These are phyloP conservation scores for Pseudocercospora musae DNA, from an alignment of 2,329 filamentous ascomycete species.

Conservation along the genomic window DNA sequence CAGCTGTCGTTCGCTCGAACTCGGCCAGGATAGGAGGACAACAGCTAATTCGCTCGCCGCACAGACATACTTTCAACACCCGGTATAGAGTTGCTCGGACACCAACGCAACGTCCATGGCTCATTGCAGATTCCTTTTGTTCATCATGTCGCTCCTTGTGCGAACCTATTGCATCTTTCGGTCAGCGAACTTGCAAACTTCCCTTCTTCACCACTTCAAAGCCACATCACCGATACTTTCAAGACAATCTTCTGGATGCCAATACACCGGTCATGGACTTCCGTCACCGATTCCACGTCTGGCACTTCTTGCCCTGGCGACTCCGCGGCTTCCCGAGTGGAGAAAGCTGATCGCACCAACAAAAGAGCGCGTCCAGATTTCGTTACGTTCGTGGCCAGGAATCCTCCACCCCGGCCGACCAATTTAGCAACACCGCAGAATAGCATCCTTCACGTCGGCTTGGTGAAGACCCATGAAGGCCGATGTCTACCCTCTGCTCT, in stretches of 20 bases:
- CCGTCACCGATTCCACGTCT: slow-evolving; percentile 1
- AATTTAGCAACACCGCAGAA: slow-evolving; percentile 2
- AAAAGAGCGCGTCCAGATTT: neutral
- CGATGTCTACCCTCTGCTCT: slow-evolving; percentile 10
- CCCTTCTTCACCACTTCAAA: neutral
- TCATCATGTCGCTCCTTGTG: neutral
- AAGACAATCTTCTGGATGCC: neutral
- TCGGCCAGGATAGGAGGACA: neutral
- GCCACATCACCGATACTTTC: neutral
- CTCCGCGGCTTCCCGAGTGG: slow-evolving; percentile 2
- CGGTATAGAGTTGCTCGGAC: slow-evolving; percentile 1
- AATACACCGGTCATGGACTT: neutral
- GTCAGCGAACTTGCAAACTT: neutral
- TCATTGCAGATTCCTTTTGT: neutral
- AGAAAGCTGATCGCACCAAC: neutral
- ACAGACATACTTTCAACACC: neutral
- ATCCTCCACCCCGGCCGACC: neutral
- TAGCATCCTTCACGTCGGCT: slow-evolving; percentile 8
- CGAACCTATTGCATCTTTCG: neutral
- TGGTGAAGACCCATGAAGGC: slow-evolving; percentile 12
- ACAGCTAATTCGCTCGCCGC: slow-evolving; percentile 1
- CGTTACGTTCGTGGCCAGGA: neutral
- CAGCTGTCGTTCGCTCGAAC: neutral
- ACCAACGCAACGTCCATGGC: neutral
- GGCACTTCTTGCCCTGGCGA: neutral